These are phyloP conservation scores for Phoenix roebelenii DNA, from an alignment of 176 grass and related monocot species.

Conservation along the genomic window DNA sequence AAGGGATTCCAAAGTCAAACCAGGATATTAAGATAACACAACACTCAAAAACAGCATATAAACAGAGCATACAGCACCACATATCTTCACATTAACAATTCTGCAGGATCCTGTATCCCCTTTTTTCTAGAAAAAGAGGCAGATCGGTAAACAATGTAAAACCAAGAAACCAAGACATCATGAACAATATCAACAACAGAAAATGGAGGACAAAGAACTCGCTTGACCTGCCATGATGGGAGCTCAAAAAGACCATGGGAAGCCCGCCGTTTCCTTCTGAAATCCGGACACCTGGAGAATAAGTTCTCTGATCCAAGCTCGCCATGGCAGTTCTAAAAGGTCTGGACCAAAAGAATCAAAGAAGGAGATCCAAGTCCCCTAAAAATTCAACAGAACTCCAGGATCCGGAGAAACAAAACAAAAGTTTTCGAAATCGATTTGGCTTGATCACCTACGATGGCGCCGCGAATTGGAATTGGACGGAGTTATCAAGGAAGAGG, in stretches of 20 bases:
- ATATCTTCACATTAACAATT: too few relatives aligned
- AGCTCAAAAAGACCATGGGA: constrained; percentile 57
- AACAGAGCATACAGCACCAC: too few relatives aligned
- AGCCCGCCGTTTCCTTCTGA: constrained; percentile 80
- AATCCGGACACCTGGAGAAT: constrained; percentile 46
- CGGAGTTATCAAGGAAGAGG: neutral
- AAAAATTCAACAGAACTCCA: neutral
- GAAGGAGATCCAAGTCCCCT: constrained; percentile 1
- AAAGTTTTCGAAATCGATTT: too few relatives aligned
- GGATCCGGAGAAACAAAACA: too few relatives aligned
- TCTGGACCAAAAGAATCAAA: constrained; percentile 23
- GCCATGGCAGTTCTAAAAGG: constrained; percentile 41
- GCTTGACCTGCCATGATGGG: constrained; percentile 60
- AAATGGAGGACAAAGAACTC: neutral
- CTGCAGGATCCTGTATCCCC: too few relatives aligned
- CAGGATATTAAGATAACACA: too few relatives aligned
- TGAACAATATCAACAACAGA: neutral
- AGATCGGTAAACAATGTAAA: neutral
- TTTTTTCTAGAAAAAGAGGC: neutral
- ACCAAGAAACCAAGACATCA: neutral
- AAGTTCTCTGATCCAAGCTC: constrained; percentile 52
- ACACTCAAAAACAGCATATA: too few relatives aligned
- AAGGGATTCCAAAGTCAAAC: too few relatives aligned
- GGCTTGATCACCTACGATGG: neutral
- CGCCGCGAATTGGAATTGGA: neutral